Evolutionary conservation across 2,329 filamentous ascomycete species (phyloP).

Genomic region (Falciphora oryzae): DNA sequence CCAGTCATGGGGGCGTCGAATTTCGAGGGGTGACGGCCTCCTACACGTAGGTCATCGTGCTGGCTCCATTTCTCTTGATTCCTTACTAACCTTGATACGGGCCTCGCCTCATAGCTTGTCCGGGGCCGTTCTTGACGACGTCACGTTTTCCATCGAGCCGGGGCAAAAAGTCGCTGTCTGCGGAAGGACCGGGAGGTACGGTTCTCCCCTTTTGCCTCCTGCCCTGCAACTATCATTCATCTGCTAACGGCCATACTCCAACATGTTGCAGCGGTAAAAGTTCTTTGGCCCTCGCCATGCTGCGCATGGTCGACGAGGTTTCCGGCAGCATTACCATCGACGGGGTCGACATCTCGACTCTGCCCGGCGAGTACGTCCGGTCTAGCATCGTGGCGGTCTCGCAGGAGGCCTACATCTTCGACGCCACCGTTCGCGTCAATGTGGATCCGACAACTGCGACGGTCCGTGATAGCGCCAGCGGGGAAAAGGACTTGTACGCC

Average conservation of each 20-base stretch:
- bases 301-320: conserved; percentile 40
- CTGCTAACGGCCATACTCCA: not conserved
- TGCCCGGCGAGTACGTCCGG: conserved; percentile 23
- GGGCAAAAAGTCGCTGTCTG: conserved; percentile 30
- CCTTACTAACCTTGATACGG: not conserved
- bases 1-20: conserved; percentile 6
- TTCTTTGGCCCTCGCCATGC: conserved; percentile 30
- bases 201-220: not conserved
- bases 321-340: conserved; percentile 40
- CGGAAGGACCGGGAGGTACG: conserved; percentile 28
- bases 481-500: not conserved
- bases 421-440: conserved; percentile 43
- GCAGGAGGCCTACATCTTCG: conserved; percentile 45
- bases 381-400: conserved; percentile 36
- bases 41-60: conserved; percentile 9
- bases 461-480: conserved; percentile 25
- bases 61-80: not conserved
- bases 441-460: conserved; percentile 35
- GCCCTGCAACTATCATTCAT: not conserved
- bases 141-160: conserved; percentile 22
- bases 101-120: not conserved
- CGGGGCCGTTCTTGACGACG: conserved; percentile 17
- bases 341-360: conserved; percentile 28
- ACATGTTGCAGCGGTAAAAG: conserved; percentile 21
- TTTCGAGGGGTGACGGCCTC: conserved; percentile 11